A percentile compares a stretch with the other conserved stretches of the same genome.
phyloP scores from a whole-genome alignment of 352 stramenopile species.

The Phytophthora boehmeriae region DNA sequence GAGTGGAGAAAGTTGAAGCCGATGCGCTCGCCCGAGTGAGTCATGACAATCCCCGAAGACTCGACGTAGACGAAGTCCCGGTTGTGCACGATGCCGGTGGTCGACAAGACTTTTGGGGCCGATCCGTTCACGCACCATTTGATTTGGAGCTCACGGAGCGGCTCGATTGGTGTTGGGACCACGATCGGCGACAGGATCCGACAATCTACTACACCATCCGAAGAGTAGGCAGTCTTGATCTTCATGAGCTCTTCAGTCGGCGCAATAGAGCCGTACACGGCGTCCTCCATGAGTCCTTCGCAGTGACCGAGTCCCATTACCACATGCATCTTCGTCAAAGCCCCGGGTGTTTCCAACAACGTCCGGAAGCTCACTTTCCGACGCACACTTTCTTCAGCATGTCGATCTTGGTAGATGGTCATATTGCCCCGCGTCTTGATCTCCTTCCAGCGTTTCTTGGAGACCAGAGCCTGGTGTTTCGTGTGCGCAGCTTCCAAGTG shows the following conservation, averaged over 20 bases:
- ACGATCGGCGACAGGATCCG: conserved; percentile 44
- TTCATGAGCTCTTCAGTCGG: conserved; percentile 54
- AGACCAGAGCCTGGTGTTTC: conserved; percentile 16
- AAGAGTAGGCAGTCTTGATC: conserved; percentile 55
- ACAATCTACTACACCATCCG: conserved; percentile 54
- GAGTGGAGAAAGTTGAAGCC: conserved; percentile 62
- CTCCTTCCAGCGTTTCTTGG: conserved; percentile 36
- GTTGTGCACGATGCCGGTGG: conserved; percentile 39
- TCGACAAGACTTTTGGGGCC: conserved; percentile 36
- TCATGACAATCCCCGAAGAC: conserved; percentile 40
- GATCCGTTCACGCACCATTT: conserved; percentile 58
- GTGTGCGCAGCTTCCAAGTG: conserved; percentile 13
- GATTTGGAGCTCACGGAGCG: conserved; percentile 45
- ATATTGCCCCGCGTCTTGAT: conserved; percentile 37
- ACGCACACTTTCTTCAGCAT: conserved; percentile 23
- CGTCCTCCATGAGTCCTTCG: conserved; percentile 51
- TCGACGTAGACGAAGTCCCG: conserved; percentile 64
- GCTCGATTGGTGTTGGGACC: conserved; percentile 33
- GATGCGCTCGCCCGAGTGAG: conserved; percentile 43
- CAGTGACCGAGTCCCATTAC: conserved; percentile 42
- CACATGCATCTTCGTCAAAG: conserved; percentile 34
- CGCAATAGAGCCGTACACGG: conserved; percentile 57
- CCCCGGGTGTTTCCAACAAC: conserved; percentile 25
- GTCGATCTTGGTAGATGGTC: conserved; percentile 33
- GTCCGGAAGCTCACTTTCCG: conserved; percentile 35